These are phyloP conservation scores for Tetracladium setigerum DNA, from an alignment of 495 filamentous ascomycete genomes.

Conservation along the genomic window DNA sequence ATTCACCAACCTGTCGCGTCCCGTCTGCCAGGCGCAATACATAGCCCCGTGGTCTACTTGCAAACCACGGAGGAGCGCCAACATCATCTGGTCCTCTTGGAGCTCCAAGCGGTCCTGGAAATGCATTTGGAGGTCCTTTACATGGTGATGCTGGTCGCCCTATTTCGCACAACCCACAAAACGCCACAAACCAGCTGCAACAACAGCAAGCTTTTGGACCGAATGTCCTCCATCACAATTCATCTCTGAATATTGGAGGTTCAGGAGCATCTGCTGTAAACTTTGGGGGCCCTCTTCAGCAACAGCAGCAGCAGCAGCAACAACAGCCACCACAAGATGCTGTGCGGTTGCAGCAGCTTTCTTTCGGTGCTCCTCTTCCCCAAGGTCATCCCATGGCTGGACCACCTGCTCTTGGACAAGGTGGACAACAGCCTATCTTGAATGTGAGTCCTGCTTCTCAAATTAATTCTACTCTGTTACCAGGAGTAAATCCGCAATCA, in stretches of 20 bases:
- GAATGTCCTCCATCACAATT: constrained; percentile 20
- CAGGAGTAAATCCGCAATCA: too few species aligned
- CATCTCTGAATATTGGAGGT: constrained; percentile 30
- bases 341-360: constrained; percentile 37
- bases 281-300: constrained; percentile 39
- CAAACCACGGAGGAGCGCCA: constrained; percentile 57
- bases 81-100: constrained; percentile 54
- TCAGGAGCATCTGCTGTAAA: constrained; percentile 29
- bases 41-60: constrained; percentile 79
- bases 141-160: constrained; percentile 50
- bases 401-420: constrained; percentile 57
- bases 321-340: constrained; percentile 36
- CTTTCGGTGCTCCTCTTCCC: constrained; percentile 28
- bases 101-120: constrained; percentile 54
- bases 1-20: constrained; percentile 89
- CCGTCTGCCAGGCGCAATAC: constrained; percentile 68
- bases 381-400: constrained; percentile 29
- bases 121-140: constrained; percentile 59
- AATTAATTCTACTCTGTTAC: not conserved
- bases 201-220: constrained; percentile 54
- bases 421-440: constrained; percentile 87
- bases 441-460: constrained; percentile 54
- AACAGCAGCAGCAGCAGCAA: constrained; percentile 12
- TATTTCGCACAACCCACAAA: constrained; percentile 55
- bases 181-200: constrained; percentile 43